Evolutionary conservation across 768 basidiomycete genomes (phyloP), one percentile per base, ranked within the genome.

Genomic region (Lactarius evosmus): DNA sequence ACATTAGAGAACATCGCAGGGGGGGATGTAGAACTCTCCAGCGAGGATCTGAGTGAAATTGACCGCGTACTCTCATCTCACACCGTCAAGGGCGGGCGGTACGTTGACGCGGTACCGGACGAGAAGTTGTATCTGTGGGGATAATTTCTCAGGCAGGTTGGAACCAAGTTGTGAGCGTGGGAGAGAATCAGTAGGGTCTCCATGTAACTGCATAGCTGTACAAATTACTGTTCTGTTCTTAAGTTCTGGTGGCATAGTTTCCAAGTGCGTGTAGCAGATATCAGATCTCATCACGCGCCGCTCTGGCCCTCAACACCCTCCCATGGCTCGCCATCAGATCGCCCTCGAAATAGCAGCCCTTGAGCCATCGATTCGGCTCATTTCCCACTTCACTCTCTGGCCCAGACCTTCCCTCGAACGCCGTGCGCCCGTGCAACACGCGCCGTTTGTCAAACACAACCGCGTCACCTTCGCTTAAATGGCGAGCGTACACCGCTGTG

Each of bases 381-480:
- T 70, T 77, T 17, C 72, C 74, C 58, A 69, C 70, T 30, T 63
- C 63, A 11, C 69, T 71, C 29, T 78, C 76, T 4, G 22, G n/a
- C 8, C 30, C 38, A 4, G 38, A 4, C 38, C 32, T n/a, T 36
- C 81, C 77, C n/a, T 70, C 60, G 71, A 98, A 98, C 14, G 86
- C 87, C 0, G 87, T 89, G 27, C 96, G 78, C 0, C 91, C 93
- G 73, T 99, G 96, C 64, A 98, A 73, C 4, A 96, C 85, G 17
- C 96, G 79, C 29, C 95, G 80, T 70, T 98, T 99, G 72, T 98
- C 95, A 69, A 99, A 99, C 11, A 96, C 56, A 22, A 91, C 93
- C 6, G 87, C 87, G 65, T 96, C 93, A 33, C 93, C 93, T 74
- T 95, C 92, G 33, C 76, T 73, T 50, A 98, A 76, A 53, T 83